Conservation (phyloP, 495 filamentous ascomycete species). For the Parathielavia hyrcaniae region DNA sequence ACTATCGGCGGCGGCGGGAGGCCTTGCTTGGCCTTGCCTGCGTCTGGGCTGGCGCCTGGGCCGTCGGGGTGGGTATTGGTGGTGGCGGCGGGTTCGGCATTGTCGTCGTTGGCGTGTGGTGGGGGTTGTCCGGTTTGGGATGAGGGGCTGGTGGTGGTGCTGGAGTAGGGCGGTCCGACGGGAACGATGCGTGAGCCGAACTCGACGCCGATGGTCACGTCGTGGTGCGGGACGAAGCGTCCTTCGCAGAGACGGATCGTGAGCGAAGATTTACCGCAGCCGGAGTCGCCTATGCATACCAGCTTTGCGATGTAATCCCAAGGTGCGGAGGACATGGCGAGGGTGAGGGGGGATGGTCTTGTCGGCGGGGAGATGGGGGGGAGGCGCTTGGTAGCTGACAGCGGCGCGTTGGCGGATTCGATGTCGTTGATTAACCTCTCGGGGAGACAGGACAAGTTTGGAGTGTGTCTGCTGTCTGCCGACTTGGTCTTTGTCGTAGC, state of each 20-base stretch:
- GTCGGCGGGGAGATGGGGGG: not conserved
- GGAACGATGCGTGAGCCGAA: slow-evolving; percentile 92
- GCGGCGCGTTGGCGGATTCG: not conserved
- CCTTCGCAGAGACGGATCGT: slow-evolving; percentile 96
- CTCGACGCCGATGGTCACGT: slow-evolving; percentile 97
- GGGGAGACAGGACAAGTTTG: no score
- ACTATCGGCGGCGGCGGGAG: slow-evolving; percentile 33
- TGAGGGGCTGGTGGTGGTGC: slow-evolving; percentile 26
- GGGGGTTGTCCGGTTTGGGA: slow-evolving; percentile 31
- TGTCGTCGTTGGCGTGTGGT: slow-evolving; percentile 7
- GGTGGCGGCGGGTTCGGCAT: not conserved
- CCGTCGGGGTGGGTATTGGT: not conserved
- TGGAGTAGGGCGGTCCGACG: slow-evolving; percentile 69
- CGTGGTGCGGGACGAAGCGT: slow-evolving; percentile 84
- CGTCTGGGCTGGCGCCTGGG: not conserved
- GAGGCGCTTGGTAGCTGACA: not conserved
- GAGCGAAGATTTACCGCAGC: slow-evolving; percentile 82
- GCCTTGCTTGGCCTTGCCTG: slow-evolving; percentile 18
- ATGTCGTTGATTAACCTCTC: not conserved
- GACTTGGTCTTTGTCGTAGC: not conserved
- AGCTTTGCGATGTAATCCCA: slow-evolving; percentile 99
- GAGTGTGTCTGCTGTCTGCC: no score
- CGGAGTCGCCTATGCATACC: slow-evolving; percentile 92
- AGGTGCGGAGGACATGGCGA: slow-evolving; percentile 51
- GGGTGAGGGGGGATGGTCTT: not conserved